Conservation (phyloP, 2,329 filamentous ascomycete genomes). For the Talaromyces sp. region DNA sequence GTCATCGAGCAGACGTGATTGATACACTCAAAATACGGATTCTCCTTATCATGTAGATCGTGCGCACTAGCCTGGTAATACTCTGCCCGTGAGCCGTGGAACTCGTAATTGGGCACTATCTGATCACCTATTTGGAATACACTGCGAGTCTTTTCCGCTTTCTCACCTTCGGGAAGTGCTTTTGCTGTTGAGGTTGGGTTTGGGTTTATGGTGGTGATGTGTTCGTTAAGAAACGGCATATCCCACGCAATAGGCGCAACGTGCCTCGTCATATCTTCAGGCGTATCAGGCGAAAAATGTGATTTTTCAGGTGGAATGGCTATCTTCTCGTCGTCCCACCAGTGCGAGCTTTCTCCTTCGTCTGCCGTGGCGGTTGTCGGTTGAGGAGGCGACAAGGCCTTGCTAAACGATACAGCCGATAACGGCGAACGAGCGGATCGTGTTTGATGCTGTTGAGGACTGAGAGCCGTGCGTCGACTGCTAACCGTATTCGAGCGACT, state of each 20-base stretch:
- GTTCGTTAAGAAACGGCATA: background rate
- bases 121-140: constrained; percentile 12
- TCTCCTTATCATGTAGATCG: constrained; percentile 40
- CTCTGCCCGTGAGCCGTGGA: constrained; percentile 40
- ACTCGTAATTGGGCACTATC: constrained; percentile 24
- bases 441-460: constrained; percentile 24
- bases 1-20: constrained; percentile 45
- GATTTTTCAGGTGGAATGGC: constrained; percentile 22
- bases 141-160: background rate
- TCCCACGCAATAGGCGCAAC: background rate
- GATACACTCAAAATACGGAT: constrained; percentile 45
- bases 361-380: background rate
- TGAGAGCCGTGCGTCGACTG: constrained; percentile 29
- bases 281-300: constrained; percentile 37
- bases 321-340: constrained; percentile 29
- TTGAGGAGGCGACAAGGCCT: background rate
- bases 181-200: background rate
- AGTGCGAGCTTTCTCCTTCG: constrained; percentile 22
- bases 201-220: background rate
- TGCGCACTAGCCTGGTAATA: constrained; percentile 49
- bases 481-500: constrained; percentile 37
- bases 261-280: constrained; percentile 20
- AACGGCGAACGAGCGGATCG: constrained; percentile 20
- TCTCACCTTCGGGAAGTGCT: background rate
- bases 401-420: constrained; percentile 19